phyloP scores from a whole-genome alignment of 352 stramenopile species.

The Globisporangium echinulatum region DNA sequence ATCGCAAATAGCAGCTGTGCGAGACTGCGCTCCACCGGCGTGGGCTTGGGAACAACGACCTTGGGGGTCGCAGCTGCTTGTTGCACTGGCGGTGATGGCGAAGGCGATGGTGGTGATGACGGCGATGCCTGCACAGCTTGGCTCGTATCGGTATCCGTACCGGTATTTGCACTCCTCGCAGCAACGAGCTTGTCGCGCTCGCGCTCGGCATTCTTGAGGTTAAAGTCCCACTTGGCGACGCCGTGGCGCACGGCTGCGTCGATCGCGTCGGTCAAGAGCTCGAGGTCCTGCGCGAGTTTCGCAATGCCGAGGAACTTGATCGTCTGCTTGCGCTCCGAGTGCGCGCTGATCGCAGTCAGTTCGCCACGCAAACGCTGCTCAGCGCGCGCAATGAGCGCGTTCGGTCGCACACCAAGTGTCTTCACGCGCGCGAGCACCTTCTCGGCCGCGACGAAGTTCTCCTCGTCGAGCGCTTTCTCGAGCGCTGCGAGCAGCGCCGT shows the following conservation, averaged over 20 bases:
- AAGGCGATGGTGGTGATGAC: background rate
- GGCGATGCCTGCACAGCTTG: background rate
- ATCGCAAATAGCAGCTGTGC: constrained; percentile 33
- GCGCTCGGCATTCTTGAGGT: constrained; percentile 68
- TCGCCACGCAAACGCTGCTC: constrained; percentile 24
- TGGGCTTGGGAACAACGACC: background rate
- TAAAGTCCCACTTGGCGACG: constrained; percentile 79
- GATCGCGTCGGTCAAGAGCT: constrained; percentile 63
- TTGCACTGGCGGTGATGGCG: background rate
- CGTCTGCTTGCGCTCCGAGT: constrained; percentile 64
- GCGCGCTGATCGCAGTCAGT: constrained; percentile 27
- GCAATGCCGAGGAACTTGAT: constrained; percentile 72
- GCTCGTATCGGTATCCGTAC: background rate
- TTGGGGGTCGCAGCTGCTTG: constrained; percentile 8
- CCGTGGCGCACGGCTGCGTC: constrained; percentile 45
- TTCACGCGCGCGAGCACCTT: constrained; percentile 42
- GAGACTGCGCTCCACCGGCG: background rate
- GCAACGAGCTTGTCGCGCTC: constrained; percentile 56
- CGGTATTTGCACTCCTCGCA: constrained; percentile 4
- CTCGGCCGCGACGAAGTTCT: constrained; percentile 59
- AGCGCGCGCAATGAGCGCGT: constrained; percentile 26
- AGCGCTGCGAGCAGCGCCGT: constrained; percentile 38
- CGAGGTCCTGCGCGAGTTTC: constrained; percentile 60
- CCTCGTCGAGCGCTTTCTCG: constrained; percentile 57
- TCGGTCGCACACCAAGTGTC: constrained; percentile 25